Evolutionary conservation across 345 rosid species (phyloP), one percentile per base, ranked within the genome.

Genomic region (Camelina neglecta): DNA sequence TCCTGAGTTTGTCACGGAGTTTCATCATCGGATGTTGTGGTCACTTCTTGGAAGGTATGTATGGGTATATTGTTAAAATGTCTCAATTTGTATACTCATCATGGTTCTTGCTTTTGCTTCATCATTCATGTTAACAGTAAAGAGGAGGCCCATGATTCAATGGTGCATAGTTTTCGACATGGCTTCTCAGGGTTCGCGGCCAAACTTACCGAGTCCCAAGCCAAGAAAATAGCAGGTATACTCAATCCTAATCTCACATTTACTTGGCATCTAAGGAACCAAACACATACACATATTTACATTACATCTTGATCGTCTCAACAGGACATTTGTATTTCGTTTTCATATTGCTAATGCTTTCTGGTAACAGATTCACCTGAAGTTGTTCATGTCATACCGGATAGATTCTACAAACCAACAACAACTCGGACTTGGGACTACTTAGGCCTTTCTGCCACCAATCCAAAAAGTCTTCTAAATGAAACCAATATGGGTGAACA

Each of bases 371-470:
- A 78, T 59, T 54, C 76, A 47, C 83, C 85, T 13, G 69, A 70
- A 10, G 87, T 86, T 63, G 67, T 83, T 42, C 83, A 83, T 51
- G 85, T 84, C 62, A 69, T 55, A 42, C 80, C 60, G 21, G 80
- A 82, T 75, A 72, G 59, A 45, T 74, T 78, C 75, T 75, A 78
- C 48, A 51, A 81, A 47, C 60, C 77, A 45, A 64, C 80, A 74
- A 86, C 90, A 56, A 84, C 85, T 26, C 62, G 82, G 64, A 77
- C 86, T 49, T 86, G 90, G 90, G 84, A 84, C 41, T 84, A 81
- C 64, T 60, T 86, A 41, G 71, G 76, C n/a, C 65, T 83, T 29
- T 84, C 85, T 44, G 67, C 72, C 0, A 11, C 64, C 42, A 79
- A 71, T 24, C 70, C 60, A 4, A 65, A 72, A 5, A 79, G 65